Evolutionary conservation across 176 grass and related monocot species (phyloP).

Genomic region (Zea luxurians): DNA sequence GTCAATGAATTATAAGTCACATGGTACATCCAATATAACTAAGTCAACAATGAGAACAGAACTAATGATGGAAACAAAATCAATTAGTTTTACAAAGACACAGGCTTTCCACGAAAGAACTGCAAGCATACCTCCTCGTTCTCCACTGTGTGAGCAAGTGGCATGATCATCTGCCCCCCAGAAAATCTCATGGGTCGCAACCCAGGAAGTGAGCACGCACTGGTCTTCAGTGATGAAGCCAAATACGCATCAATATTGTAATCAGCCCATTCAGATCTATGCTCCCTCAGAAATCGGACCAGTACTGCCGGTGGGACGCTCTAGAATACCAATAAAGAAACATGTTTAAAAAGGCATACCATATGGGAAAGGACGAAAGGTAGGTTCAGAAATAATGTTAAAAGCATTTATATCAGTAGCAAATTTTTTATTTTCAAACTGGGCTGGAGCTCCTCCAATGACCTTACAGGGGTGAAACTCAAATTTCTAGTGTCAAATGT

Average conservation of each 20-base stretch:
- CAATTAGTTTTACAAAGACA: neutral
- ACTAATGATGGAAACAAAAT: neutral
- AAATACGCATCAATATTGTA: constrained; percentile 91
- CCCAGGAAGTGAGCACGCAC: constrained; percentile 58
- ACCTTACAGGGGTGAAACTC: neutral
- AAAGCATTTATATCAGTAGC: neutral
- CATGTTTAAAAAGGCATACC: neutral
- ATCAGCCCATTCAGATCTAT: constrained; percentile 98
- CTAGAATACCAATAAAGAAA: constrained; percentile 52
- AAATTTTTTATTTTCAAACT: neutral
- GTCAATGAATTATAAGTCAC: neutral
- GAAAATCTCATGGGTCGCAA: constrained; percentile 71
- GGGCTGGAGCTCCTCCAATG: neutral
- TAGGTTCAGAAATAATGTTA: constrained; percentile 15
- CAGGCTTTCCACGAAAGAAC: neutral
- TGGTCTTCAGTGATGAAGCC: constrained; percentile 68
- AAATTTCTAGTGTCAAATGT: neutral
- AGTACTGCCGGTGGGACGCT: constrained; percentile 88
- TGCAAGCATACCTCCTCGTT: constrained; percentile 80
- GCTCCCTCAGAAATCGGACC: constrained; percentile 91
- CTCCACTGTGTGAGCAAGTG: constrained; percentile 89
- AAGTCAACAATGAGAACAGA: constrained; percentile 1
- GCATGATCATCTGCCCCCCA: constrained; percentile 87
- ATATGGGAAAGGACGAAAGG: neutral
- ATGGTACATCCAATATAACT: constrained; percentile 4